Evolutionary conservation across 805 yeast genomes (phyloP), one percentile per base, ranked within the genome.

Genomic region (Kodamaea kakaduensis): DNA sequence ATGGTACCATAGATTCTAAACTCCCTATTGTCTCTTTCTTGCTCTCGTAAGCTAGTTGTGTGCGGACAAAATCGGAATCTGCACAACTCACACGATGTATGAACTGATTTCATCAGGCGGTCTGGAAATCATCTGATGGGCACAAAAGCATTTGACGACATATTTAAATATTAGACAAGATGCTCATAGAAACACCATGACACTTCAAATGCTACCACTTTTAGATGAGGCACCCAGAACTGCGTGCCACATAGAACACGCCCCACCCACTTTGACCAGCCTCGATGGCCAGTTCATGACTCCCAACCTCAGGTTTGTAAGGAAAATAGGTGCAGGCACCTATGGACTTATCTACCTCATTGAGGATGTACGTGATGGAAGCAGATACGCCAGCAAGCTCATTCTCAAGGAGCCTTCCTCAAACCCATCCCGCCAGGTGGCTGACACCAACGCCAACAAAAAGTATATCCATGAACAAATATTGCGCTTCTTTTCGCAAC

Each of bases 311-410:
- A 63, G 60, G 38, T 58, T 75, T 47, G 64, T 68, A 39, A 63
- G 59, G 40, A 71, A 75, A 45, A 71, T 82, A 8, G 95, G 96
- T 6, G 74, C 90, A 0, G 96, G 96, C 17, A 88, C 95, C 15
- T 87, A 81, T 50, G 95, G 95, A 4, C 67, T 82, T 20, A 90
- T 87, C 6, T 85, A 82, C 62, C 67, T 75, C 12, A 88, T 85
- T 3, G 58, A 70, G 40, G 82, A 86, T 51, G 44, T 68, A 14
- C 50, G 46, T 27, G 70, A 81, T 0, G 68, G 71, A 12, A 58
- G 65, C 31, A 59, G 64, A 14, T 78, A 67, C 47, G 96, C 96
- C 2, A 75, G 88, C 41, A 87, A 87, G 54, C 77, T 82, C 35
- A 67, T 84, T 3, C 62, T 80, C 27, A 79, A 80, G 44, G 63